Base-by-base conservation (phyloP, 495 filamentous ascomycete species). In the Penicillium daleae region DNA sequence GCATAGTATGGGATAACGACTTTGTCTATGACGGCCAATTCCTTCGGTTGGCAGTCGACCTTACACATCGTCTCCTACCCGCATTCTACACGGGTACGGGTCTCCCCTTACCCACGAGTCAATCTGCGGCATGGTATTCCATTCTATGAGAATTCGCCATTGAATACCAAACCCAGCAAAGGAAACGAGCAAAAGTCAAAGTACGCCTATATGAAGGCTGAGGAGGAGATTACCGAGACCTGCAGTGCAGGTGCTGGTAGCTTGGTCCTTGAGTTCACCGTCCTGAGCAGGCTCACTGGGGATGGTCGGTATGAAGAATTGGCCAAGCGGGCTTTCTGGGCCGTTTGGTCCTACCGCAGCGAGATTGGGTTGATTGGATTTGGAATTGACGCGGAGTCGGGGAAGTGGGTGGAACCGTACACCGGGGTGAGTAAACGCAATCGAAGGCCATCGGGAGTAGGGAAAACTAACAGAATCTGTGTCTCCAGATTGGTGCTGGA, bases 211-310 rank as follows among this genome's bases (percentile, higher is more conserved):
- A n/a, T 64, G 32, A 31, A 50, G 0, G 33, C 58, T 1, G 77
- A 77, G 2, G 76, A 83, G 10, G 93, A 97, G 67, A 89, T 95
- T 21, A 97, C 94, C 6, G 95, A 97, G 74, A 98, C 93, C 2
- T 99, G 95, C 72, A 96, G 92, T 73, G 95, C 95, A 6, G 95
- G 96, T 35, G 95, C 95, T 6, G 95, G 96, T 42, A 97, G 93
- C 73, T 81, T 99, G 9, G 89, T 97, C 13, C 82, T 99, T 0
- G 95, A 99, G 71, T 96, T 99, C 64, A 90, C 92, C 5, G 90
- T 91, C 0, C 75, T 99, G 49, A 97, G 93, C 62, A 86, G 95
- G 53, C 83, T 99, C 32, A 97, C 91, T 0, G 93, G 91, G 17
- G 91, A 98, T 71, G 82, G 83, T 10, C 85, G 89, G 39, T 99